phyloP scores from a whole-genome alignment of 805 yeast species.

The Scheffersomyces stipitis region DNA sequence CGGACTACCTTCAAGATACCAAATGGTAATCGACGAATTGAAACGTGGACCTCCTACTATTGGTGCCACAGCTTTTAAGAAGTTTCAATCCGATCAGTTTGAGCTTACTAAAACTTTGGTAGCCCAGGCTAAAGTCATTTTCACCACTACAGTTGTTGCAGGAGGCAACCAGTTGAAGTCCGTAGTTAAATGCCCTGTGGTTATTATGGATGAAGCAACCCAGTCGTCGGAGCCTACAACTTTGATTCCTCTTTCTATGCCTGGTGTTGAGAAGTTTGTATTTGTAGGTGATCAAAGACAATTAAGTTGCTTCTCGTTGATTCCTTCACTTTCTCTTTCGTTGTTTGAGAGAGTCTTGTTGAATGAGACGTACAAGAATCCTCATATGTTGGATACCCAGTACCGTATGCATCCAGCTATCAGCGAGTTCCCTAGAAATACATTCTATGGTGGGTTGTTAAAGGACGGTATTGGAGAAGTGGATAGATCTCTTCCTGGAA shows the following conservation, averaged over 20 bases:
- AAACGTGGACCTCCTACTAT: constrained; percentile 23
- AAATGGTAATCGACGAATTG: constrained; percentile 44
- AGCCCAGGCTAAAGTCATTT: constrained; percentile 66
- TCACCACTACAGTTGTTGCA: constrained; percentile 71
- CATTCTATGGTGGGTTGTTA: constrained; percentile 50
- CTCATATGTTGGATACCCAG: constrained; percentile 69
- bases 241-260: constrained; percentile 67
- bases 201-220: constrained; percentile 78
- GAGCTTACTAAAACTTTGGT: constrained; percentile 50
- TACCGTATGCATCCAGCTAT: constrained; percentile 66
- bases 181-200: constrained; percentile 57
- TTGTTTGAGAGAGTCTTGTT: constrained; percentile 64
- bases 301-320: constrained; percentile 67
- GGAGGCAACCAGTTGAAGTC: constrained; percentile 65
- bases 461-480: constrained; percentile 59
- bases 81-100: constrained; percentile 44
- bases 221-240: constrained; percentile 75
- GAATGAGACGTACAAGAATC: constrained; percentile 59
- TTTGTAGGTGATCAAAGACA: constrained; percentile 79
- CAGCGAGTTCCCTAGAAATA: constrained; percentile 55
- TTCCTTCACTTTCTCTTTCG: constrained; percentile 65
- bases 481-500: constrained; percentile 46
- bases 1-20: constrained; percentile 45
- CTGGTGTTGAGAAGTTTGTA: constrained; percentile 64
- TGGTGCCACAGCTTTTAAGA: constrained; percentile 47